Percentiles rank a stretch among this genome's conserved stretches.
These are phyloP conservation scores for Lipomyces orientalis DNA, from an alignment of 805 yeast genomes.

Conservation along the genomic window DNA sequence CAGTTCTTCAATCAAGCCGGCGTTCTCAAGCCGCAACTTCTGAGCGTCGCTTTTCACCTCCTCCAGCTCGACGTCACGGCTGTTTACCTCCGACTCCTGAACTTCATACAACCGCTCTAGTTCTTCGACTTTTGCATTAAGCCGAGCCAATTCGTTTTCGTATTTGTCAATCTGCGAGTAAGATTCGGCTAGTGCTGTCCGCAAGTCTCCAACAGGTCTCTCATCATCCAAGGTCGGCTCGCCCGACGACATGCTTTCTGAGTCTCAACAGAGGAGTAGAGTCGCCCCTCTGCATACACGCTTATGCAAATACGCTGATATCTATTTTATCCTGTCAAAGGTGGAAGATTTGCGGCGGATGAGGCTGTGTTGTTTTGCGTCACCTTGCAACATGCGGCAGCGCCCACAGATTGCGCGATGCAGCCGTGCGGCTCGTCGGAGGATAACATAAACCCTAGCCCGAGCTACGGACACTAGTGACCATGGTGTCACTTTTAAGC, in stretches of 20 bases:
- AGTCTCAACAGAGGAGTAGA: neutral
- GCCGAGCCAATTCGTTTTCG: neutral
- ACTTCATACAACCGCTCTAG: constrained; percentile 21
- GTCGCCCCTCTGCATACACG: neutral
- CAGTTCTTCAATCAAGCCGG: constrained; percentile 13
- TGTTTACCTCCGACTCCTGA: constrained; percentile 25
- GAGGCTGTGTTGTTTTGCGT: neutral
- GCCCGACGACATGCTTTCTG: neutral
- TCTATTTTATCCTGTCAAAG: neutral
- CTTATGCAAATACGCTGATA: neutral
- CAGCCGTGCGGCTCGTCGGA: too few species aligned
- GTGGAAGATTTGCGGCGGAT: neutral
- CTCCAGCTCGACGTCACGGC: constrained; percentile 8
- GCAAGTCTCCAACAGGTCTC: neutral
- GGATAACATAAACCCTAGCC: too few species aligned
- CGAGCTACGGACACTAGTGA: too few species aligned
- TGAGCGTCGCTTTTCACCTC: neutral
- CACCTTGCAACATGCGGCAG: neutral
- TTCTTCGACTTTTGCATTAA: constrained; percentile 5
- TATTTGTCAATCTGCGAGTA: neutral
- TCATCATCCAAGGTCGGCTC: neutral
- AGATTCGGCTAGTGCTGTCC: neutral
- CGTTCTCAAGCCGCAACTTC: constrained; percentile 3
- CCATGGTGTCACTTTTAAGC: too few species aligned
- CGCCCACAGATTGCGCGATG: too few species aligned